phyloP scores from a whole-genome alignment of 23 red algal species.

The Gracilaria caudata region DNA sequence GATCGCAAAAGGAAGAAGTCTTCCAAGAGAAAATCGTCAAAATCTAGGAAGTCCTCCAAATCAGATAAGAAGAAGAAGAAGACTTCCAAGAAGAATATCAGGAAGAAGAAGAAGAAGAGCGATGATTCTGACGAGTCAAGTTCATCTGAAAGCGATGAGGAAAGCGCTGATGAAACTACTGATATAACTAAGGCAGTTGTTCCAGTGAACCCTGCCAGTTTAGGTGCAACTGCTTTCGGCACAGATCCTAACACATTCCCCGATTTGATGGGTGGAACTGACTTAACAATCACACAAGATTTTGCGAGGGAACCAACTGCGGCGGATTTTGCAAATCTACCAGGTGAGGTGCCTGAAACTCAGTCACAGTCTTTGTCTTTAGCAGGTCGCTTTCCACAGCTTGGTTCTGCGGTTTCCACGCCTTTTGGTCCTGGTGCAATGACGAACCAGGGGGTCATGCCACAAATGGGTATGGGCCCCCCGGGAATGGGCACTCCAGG shows the following conservation, averaged over 20 bases:
- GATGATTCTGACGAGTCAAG: conserved; percentile 20
- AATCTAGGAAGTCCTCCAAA: conserved; percentile 33
- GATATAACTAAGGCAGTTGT: conserved; percentile 44
- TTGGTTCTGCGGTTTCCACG: conserved; percentile 52
- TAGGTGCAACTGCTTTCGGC: conserved; percentile 37
- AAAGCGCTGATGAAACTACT: conserved; percentile 34
- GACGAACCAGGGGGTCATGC: conserved; percentile 42
- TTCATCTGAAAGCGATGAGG: conserved; percentile 32
- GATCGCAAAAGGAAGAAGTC: conserved; percentile 31
- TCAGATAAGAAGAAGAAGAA: conserved; percentile 12
- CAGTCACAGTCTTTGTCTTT: conserved; percentile 10
- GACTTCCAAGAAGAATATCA: conserved; percentile 22
- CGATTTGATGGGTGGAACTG: conserved; percentile 50
- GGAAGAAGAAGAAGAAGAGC: conserved; percentile 50
- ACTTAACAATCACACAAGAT: not conserved
- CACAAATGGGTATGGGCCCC: conserved; percentile 38
- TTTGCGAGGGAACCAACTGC: conserved; percentile 23
- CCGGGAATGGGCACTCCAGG: conserved; percentile 31
- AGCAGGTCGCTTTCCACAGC: conserved; percentile 55
- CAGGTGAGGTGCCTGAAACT: conserved; percentile 54
- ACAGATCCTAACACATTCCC: conserved; percentile 53
- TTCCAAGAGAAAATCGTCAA: conserved; percentile 29
- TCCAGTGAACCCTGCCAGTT: conserved; percentile 21
- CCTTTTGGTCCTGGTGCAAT: conserved; percentile 52
- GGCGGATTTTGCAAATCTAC: conserved; percentile 58